Conservation (phyloP, 441 rosid species). For the Biscutella laevigata region DNA sequence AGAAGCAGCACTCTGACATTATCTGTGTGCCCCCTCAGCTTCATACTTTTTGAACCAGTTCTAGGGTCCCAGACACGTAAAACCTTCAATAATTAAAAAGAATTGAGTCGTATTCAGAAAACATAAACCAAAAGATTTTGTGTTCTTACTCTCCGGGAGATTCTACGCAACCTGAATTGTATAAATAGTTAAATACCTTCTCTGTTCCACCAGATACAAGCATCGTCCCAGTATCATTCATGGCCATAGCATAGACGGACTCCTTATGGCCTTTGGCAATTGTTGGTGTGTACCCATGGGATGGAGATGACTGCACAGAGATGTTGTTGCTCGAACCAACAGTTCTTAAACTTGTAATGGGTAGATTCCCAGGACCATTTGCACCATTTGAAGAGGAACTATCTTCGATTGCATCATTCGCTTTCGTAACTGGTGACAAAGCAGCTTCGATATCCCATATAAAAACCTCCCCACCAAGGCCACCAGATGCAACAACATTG, state of each 20-base stretch:
- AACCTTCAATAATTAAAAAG: constrained; percentile 44
- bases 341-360: constrained; percentile 64
- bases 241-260: constrained; percentile 95
- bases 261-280: constrained; percentile 96
- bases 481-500: constrained; percentile 96
- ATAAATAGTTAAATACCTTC: constrained; percentile 77
- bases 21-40: constrained; percentile 93
- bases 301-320: constrained; percentile 51
- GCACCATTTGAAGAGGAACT: constrained; percentile 47
- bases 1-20: constrained; percentile 88
- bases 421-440: constrained; percentile 58
- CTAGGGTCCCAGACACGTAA: constrained; percentile 99
- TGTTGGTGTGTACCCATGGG: constrained; percentile 68
- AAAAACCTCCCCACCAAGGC: constrained; percentile 98
- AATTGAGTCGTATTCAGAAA: constrained; percentile 5
- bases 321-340: constrained; percentile 82
- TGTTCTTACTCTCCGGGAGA: constrained; percentile 1
- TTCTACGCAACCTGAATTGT: background rate
- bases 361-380: constrained; percentile 50
- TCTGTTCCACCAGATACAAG: constrained; percentile 99
- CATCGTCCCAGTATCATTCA: constrained; percentile 78
- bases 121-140: constrained; percentile 5
- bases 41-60: constrained; percentile 91
- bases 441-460: constrained; percentile 95
- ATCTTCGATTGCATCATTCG: constrained; percentile 66